Evolutionary conservation across 192 early-diverging fungal species (phyloP), one percentile per base, ranked within the genome.

Genomic region (Allomyces macrogynus): DNA sequence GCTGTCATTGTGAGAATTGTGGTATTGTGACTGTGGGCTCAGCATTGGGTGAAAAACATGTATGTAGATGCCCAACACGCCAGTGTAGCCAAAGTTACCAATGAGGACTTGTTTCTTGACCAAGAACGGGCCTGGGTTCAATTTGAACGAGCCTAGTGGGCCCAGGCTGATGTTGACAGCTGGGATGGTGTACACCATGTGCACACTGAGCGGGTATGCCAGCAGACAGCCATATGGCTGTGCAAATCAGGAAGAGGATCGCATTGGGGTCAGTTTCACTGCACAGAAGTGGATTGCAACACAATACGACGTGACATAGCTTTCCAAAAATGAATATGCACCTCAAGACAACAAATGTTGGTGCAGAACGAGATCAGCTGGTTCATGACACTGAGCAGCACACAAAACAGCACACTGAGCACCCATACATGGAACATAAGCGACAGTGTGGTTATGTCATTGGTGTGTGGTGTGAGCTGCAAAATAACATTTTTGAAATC

Each of bases 71-170:
- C 84, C 83, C 43, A 80, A 80, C 11, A 78, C 84, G 26, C 80
- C 83, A 20, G 84, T 78, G 43, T 80, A 83, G 27, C 84, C 85
- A 71, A 90, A 84, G 63, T 91, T 78, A 18, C 82, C 82, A 27
- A 90, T 87, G 20, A 95, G 75, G 4, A 87, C 89, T 68, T 92
- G 88, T 65, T 91, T 90, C 72, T 95, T 95, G 67, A 90, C 82
- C 67, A 77, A 83, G 76, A 92, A 93, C 18, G 86, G 90, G 0
- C 91, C 91, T 0, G 87, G 86, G 67, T 93, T 93, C 32, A 90
- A 77, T 2, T 40, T 40, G 32, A 40, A 40, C 32, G 32, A 40
- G 3, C 32, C 32, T 2, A 40, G 32, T 7, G 32, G 32, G 32
- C 32, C 32, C 32, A 40, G 8, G 7, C 8, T 40, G 32, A 40